Percentiles rank a stretch among this genome's conserved stretches.
These are phyloP conservation scores for Cercospora sojina DNA, from an alignment of 2,329 filamentous ascomycete species.

Conservation along the genomic window DNA sequence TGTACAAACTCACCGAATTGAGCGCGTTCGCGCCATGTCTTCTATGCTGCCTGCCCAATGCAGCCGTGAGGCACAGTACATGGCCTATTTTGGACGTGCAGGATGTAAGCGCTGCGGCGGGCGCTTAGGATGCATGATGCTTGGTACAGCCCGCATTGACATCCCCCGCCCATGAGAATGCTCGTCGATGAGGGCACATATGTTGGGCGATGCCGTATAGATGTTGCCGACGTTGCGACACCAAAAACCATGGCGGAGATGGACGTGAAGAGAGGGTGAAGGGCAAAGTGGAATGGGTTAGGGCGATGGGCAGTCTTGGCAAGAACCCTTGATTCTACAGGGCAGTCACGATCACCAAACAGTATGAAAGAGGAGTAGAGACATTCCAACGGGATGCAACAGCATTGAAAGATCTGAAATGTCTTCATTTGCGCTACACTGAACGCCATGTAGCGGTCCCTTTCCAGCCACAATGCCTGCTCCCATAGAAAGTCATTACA, in stretches of 20 bases:
- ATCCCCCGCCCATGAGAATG: no score
- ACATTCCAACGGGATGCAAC: not conserved
- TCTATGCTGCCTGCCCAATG: constrained; percentile 16
- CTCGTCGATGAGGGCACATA: not conserved
- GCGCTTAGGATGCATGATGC: constrained; percentile 8
- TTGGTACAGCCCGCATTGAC: not conserved
- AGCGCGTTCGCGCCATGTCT: not conserved
- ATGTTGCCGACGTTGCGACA: not conserved
- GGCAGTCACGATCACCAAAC: not conserved
- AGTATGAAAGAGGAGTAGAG: not conserved
- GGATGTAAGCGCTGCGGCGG: constrained; percentile 8
- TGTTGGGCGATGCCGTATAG: not conserved
- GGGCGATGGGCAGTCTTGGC: not conserved
- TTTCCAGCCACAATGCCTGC: constrained; percentile 23
- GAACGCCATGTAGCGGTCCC: constrained; percentile 29
- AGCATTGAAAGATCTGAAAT: constrained; percentile 7
- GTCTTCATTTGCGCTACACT: constrained; percentile 22
- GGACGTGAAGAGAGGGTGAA: not conserved
- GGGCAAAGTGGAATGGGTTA: not conserved
- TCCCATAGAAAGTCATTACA: constrained; percentile 25
- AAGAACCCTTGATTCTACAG: not conserved
- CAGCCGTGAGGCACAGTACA: constrained; percentile 19
- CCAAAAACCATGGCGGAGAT: not conserved
- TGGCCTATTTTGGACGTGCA: not conserved
- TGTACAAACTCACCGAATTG: not conserved